phyloP scores from a whole-genome alignment of 1,284 basidiomycete species.

The Trichosporon coremiiforme region DNA sequence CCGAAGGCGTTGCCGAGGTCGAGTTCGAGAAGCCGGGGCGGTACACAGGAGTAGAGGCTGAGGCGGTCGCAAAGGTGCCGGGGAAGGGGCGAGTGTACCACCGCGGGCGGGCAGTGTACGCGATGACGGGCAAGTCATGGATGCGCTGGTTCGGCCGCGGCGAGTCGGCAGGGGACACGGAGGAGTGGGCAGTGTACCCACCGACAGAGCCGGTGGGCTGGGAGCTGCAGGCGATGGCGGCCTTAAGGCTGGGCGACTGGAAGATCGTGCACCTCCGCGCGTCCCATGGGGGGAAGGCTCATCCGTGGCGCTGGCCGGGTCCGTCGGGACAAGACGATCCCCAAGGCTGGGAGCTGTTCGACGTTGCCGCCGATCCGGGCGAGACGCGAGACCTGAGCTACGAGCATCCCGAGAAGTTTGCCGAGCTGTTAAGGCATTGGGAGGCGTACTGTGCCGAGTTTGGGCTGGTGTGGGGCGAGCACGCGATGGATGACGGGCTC shows the following conservation, averaged over 20 bases:
- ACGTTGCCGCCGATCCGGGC: slow-evolving; percentile 42
- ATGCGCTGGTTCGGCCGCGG: slow-evolving; percentile 28
- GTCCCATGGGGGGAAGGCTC: slow-evolving; percentile 19
- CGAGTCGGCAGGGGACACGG: slow-evolving; percentile 2
- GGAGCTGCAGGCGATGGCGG: slow-evolving; percentile 30
- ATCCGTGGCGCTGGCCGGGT: neutral
- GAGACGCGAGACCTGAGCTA: slow-evolving; percentile 38
- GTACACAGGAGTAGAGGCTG: neutral
- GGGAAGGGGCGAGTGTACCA: neutral
- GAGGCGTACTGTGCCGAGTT: slow-evolving; percentile 26
- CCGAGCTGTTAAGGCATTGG: slow-evolving; percentile 34
- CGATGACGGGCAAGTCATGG: slow-evolving; percentile 32
- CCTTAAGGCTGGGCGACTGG: slow-evolving; percentile 40
- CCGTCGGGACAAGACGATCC: slow-evolving; percentile 11
- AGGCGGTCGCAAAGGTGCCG: neutral
- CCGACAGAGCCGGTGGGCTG: slow-evolving; percentile 21
- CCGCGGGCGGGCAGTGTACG: slow-evolving; percentile 25
- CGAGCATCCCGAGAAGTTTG: slow-evolving; percentile 30
- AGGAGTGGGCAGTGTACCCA: slow-evolving; percentile 20
- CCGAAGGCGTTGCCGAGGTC: neutral
- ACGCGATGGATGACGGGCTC: slow-evolving; percentile 21
- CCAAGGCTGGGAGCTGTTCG: slow-evolving; percentile 42
- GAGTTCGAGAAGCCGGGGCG: neutral
- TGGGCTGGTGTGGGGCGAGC: slow-evolving; percentile 27
- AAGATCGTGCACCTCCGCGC: slow-evolving; percentile 37